Evolutionary conservation across 345 rosid genomes (phyloP), one percentile per base, ranked within the genome.

Genomic region (Litchi chinensis): DNA sequence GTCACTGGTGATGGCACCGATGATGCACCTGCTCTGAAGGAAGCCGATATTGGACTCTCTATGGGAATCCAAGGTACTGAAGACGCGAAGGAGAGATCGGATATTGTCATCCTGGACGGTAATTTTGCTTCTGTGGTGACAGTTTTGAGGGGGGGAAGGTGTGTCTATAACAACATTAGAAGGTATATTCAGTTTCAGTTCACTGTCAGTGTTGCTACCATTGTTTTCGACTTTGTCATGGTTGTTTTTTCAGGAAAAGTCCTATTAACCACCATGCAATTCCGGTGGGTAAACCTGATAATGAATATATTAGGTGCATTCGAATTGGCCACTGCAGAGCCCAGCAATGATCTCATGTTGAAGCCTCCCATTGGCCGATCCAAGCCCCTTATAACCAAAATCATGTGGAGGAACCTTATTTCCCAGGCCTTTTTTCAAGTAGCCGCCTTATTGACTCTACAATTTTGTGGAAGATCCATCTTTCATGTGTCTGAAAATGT

Each of bases 1-100:
- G 90, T 87, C 67, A 86, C 90, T 1, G 89, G 91, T 28, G 91
- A 89, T 65, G 91, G 88, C 26, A 86, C 89, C 12, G 85, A 86
- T 70, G 94, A 90, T 54, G 91, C 92, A 12, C 88, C 85, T 8
- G 91, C 91, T 28, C 78, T 89, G 4, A 85, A 82, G 32, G 88
- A 76, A 76, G 88, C 86, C 0, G 87, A 85, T 18, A 76, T 85
- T 5, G 86, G 89, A 5, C 79, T 86, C 13, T 86, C 86, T 4
- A 88, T 80, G 87, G 87, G 87, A 3, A 82, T 82, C 32, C 82
- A 82, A 59, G 88, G 86, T 6, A 87, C 85, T 13, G 87, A 83
- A 74, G 85, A 81, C 8, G 85, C 86, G 15, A 85, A 85, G 19
- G 84, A 84, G 66, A 84, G 81, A 69, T 87, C 87, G 8, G 90